Conservation (phyloP, 345 rosid genomes). For the Murraya koenigii region DNA sequence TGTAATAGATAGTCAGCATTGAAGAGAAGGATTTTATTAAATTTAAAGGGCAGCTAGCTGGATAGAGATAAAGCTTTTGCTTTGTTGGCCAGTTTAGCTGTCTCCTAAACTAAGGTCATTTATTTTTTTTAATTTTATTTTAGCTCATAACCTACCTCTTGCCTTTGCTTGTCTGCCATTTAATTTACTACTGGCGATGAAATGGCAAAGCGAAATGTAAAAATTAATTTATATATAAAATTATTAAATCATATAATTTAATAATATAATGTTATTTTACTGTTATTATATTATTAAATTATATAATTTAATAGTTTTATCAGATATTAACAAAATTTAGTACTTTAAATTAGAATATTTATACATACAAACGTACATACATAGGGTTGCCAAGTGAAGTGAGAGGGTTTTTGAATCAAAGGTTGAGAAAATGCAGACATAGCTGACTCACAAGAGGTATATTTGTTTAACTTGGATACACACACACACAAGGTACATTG, state of each 20-base stretch:
- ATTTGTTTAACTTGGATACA: not conserved
- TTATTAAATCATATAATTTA: too few relatives aligned
- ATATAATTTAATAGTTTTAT: too few relatives aligned
- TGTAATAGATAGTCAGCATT: not conserved
- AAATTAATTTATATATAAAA: not conserved
- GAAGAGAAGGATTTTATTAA: conserved; percentile 4
- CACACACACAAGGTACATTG: conserved; percentile 23
- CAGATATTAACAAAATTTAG: too few relatives aligned
- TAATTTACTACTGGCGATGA: not conserved
- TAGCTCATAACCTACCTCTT: conserved; percentile 4
- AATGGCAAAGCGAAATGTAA: not conserved
- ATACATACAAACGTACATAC: not conserved
- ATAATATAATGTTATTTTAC: too few relatives aligned
- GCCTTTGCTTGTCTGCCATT: conserved; percentile 4
- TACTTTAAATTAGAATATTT: too few relatives aligned
- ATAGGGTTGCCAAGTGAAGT: conserved; percentile 23
- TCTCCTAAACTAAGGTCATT: not conserved
- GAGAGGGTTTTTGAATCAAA: not conserved
- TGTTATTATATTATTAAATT: too few relatives aligned
- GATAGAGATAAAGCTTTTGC: not conserved
- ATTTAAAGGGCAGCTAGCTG: not conserved
- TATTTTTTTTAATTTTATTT: not conserved
- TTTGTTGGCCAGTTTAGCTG: not conserved
- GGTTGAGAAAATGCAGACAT: not conserved
- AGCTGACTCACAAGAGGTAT: not conserved